A percentile compares a stretch with the other conserved stretches of the same genome.
phyloP scores from a whole-genome alignment of 306 rosid species.

The Begonia peltatifolia region DNA sequence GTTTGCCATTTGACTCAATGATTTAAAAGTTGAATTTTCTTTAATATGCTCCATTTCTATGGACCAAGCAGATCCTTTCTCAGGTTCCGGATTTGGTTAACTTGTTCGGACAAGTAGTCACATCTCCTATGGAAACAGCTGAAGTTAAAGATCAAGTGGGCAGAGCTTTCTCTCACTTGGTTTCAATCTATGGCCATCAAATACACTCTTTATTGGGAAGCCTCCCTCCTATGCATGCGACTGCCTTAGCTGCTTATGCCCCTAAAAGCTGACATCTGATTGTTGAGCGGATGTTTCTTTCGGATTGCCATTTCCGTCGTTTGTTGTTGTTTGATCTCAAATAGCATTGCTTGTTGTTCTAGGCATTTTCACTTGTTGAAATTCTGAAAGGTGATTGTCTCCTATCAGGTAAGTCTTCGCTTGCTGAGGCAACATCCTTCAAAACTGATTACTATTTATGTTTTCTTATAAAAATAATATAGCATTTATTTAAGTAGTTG shows the following conservation, averaged over 20 bases:
- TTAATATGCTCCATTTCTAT: slow-evolving; percentile 5
- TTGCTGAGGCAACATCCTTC: too few relatives aligned
- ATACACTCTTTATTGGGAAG: slow-evolving; percentile 79
- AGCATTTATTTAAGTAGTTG: too few relatives aligned
- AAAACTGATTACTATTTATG: too few relatives aligned
- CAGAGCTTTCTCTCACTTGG: slow-evolving; percentile 72
- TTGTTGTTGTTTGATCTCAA: too few relatives aligned
- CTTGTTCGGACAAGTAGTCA: slow-evolving; percentile 81
- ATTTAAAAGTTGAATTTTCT: too few relatives aligned
- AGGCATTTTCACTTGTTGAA: too few relatives aligned
- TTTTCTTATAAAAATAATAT: too few relatives aligned
- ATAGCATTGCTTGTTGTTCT: too few relatives aligned
- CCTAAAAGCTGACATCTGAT: slow-evolving; percentile 37
- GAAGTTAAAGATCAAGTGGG: slow-evolving; percentile 79
- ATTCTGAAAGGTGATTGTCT: too few relatives aligned
- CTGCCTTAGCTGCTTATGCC: slow-evolving; percentile 77
- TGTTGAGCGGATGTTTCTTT: background rate
- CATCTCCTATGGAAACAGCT: slow-evolving; percentile 70
- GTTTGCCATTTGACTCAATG: too few relatives aligned
- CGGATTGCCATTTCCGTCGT: too few relatives aligned
- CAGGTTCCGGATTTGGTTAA: slow-evolving; percentile 85
- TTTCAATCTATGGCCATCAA: slow-evolving; percentile 84
- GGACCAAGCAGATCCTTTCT: slow-evolving; percentile 61
- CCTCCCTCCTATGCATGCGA: slow-evolving; percentile 72
- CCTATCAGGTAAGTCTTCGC: too few relatives aligned